These are phyloP conservation scores for Primulina huaijiensis DNA, from an alignment of 257 asterid genomes.

Conservation along the genomic window DNA sequence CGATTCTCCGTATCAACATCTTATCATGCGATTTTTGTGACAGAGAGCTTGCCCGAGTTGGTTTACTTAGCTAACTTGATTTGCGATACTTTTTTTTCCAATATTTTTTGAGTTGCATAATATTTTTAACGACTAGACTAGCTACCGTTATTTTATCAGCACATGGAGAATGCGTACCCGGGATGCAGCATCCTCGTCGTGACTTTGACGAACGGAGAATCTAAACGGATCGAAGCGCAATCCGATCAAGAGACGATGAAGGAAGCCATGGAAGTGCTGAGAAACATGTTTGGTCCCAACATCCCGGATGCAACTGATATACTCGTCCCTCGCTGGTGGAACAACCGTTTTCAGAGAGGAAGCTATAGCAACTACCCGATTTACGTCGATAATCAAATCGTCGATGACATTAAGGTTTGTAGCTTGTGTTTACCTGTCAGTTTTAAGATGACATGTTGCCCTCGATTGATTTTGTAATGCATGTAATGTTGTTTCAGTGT, in stretches of 20 bases:
- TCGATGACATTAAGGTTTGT: slow-evolving; percentile 66
- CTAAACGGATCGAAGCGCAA: slow-evolving; percentile 83
- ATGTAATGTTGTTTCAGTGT: slow-evolving; percentile 44
- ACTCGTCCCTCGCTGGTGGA: slow-evolving; percentile 97
- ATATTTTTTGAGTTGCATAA: neutral
- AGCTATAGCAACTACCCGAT: slow-evolving; percentile 91
- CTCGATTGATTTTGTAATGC: slow-evolving; percentile 15
- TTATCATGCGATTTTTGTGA: too few relatives aligned
- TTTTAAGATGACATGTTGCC: neutral
- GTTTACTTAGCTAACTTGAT: too few relatives aligned
- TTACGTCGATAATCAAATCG: slow-evolving; percentile 49
- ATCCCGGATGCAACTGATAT: slow-evolving; percentile 73
- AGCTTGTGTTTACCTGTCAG: neutral
- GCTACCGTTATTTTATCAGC: slow-evolving; percentile 44
- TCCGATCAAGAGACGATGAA: slow-evolving; percentile 64
- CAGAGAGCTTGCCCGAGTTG: too few relatives aligned
- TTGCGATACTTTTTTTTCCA: too few relatives aligned
- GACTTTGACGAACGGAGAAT: slow-evolving; percentile 85
- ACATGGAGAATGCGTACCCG: slow-evolving; percentile 95
- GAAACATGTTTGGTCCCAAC: slow-evolving; percentile 77
- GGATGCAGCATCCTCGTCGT: slow-evolving; percentile 86
- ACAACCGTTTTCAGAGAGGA: slow-evolving; percentile 81
- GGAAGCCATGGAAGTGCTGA: slow-evolving; percentile 90
- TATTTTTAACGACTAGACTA: neutral
- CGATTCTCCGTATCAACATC: too few relatives aligned